Percentiles rank a stretch among this genome's conserved stretches.
These are phyloP conservation scores for Helminthosporium solani DNA, from an alignment of 2,329 filamentous ascomycete genomes.

Conservation along the genomic window DNA sequence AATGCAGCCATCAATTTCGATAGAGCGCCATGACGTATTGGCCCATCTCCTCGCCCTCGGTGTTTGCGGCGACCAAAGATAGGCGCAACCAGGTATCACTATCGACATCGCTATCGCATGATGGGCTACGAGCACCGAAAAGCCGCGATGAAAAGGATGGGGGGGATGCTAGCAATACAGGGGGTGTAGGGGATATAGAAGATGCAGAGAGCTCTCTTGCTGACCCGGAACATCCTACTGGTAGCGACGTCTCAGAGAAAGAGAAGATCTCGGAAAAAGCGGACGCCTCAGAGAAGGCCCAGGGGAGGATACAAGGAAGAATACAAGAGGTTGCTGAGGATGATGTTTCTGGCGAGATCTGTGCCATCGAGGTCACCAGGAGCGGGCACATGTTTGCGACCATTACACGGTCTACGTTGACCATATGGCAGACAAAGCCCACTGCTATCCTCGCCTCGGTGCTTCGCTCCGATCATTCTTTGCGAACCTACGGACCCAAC, in stretches of 20 bases:
- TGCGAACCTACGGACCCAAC: constrained; percentile 82
- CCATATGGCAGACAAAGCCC: constrained; percentile 97
- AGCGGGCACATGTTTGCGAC: constrained; percentile 83
- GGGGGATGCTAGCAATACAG: constrained; percentile 4
- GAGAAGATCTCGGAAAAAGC: not conserved
- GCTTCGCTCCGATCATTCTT: constrained; percentile 75
- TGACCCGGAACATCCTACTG: constrained; percentile 11
- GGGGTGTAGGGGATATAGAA: constrained; percentile 14
- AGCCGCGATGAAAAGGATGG: constrained; percentile 10
- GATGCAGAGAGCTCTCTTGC: constrained; percentile 6
- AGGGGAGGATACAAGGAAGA: constrained; percentile 8
- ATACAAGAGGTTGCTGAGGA: constrained; percentile 27
- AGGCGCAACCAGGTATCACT: constrained; percentile 38
- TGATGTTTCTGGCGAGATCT: constrained; percentile 62
- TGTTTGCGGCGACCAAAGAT: constrained; percentile 75
- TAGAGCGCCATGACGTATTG: constrained; percentile 72
- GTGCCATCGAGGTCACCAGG: constrained; percentile 74
- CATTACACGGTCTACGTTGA: constrained; percentile 80
- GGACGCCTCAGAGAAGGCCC: constrained; percentile 9
- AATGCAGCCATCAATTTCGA: constrained; percentile 39
- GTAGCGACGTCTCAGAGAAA: constrained; percentile 11
- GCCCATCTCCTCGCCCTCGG: constrained; percentile 80
- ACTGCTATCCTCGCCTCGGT: constrained; percentile 85
- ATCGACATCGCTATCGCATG: constrained; percentile 62
- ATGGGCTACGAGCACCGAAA: constrained; percentile 48